These are phyloP conservation scores for Detonula confervacea DNA, from an alignment of 352 stramenopile species.

Conservation along the genomic window DNA sequence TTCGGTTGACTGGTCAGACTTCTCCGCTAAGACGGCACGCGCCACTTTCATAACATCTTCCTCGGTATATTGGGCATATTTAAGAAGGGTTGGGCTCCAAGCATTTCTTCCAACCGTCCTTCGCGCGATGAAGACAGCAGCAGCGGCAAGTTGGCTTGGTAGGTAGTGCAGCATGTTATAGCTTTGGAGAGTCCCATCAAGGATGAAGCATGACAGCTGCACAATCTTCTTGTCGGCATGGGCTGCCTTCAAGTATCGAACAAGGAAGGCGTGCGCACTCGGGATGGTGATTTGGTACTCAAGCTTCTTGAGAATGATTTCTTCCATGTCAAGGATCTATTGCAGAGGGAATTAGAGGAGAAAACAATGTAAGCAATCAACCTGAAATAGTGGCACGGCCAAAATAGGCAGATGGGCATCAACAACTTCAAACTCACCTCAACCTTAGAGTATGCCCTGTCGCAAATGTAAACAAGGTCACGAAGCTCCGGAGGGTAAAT, in stretches of 20 bases:
- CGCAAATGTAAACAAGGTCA: slow-evolving; percentile 98
- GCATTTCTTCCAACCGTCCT: slow-evolving; percentile 85
- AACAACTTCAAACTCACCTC: slow-evolving; percentile 62
- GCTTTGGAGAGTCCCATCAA: slow-evolving; percentile 98
- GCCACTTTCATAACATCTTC: slow-evolving; percentile 85
- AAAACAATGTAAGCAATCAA: neutral
- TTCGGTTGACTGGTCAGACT: slow-evolving; percentile 74
- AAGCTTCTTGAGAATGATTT: slow-evolving; percentile 93
- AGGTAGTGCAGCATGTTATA: slow-evolving; percentile 98
- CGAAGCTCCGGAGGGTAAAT: slow-evolving; percentile 97
- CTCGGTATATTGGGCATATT: slow-evolving; percentile 89
- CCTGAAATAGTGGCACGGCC: neutral
- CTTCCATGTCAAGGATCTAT: slow-evolving; percentile 91
- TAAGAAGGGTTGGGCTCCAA: slow-evolving; percentile 89
- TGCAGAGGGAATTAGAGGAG: neutral
- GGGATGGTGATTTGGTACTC: slow-evolving; percentile 96
- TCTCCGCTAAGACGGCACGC: slow-evolving; percentile 82
- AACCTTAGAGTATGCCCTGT: slow-evolving; percentile 93
- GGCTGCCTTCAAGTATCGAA: slow-evolving; percentile 92
- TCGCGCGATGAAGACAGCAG: slow-evolving; percentile 96
- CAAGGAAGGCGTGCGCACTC: slow-evolving; percentile 94
- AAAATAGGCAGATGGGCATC: neutral
- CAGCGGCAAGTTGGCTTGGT: slow-evolving; percentile 95
- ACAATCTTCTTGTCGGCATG: slow-evolving; percentile 89
- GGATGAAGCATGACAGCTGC: slow-evolving; percentile 96